Base-by-base conservation (phyloP, 2,329 filamentous ascomycete genomes). In the Teratosphaeria viscida region DNA sequence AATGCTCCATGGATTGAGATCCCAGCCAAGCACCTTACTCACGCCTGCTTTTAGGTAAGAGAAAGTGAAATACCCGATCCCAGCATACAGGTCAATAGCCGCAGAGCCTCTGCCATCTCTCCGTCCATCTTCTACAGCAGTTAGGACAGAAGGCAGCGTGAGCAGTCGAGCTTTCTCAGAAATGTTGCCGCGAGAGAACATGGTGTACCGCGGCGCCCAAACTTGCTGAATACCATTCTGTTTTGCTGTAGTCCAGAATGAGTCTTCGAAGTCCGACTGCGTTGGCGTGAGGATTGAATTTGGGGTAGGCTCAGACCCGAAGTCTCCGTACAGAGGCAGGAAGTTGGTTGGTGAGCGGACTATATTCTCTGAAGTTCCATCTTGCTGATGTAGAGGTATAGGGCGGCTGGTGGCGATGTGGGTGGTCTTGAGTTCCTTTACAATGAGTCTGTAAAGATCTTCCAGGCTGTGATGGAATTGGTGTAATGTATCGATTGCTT, bases 21-120 rank as follows among this genome's bases (percentile, higher is more conserved):
- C 92, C 88, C 90, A 97, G 66, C 90, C 89, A 52, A 94, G 77
- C 1, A 96, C 87, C 55, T 82, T 77, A 8, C 67, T 76, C 67
- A 92, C 76, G 0, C 90, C 90, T 19, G 87, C 82, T 61, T 78
- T 80, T 6, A 86, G 81, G 74, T 96, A 96, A 35, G 85, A 88
- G 69, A 96, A 95, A 3, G 88, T 84, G 74, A 97, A 96, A 74
- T 96, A 96, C 5, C 92, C 92, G 64, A 96, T 96, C 0, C 92
- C 92, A 0, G 89, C 90, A 75, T 95, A 96, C 61, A 97, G 76
- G 72, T 97, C 92, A 0, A 95, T 82, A 1, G 74, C 76, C 61
- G 66, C 34, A 34, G 59, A 65, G 69, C 68, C 27, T 57, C 62
- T 14, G 29, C 60, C 52, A 72, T 62, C 27, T 66, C 67, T 16